Evolutionary conservation across 371 early-diverging fungal species (phyloP).

Genomic region (Apophysomyces sp.): DNA sequence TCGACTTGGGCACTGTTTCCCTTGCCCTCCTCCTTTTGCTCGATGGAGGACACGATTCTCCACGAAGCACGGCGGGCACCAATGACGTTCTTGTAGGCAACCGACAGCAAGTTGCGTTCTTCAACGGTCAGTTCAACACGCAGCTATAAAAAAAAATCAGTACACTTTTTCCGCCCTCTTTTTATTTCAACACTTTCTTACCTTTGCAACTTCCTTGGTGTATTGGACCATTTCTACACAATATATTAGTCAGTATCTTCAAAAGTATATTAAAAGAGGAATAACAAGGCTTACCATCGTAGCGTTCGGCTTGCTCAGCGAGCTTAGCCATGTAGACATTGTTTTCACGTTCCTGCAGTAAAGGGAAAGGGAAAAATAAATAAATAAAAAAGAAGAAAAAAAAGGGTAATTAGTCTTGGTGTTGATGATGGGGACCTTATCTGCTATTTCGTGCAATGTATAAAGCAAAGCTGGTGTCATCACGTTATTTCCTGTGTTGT

Average conservation of each 20-base stretch:
- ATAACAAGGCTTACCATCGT: conserved; percentile 63
- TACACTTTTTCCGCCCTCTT: not conserved
- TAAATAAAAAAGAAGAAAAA: conserved; percentile 6
- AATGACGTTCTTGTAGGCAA: conserved; percentile 99
- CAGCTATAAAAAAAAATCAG: conserved; percentile 24
- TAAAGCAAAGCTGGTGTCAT: not conserved
- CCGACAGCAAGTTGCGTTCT: conserved; percentile 98
- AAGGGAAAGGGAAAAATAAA: no score
- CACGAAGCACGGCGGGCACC: conserved; percentile 99
- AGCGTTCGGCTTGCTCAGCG: conserved; percentile 99
- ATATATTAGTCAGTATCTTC: conserved; percentile 8
- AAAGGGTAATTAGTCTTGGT: not conserved
- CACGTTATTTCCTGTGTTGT: not conserved
- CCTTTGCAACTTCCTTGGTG: conserved; percentile 87
- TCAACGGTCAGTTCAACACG: conserved; percentile 87
- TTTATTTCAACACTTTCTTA: conserved; percentile 26
- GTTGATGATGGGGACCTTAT: not conserved
- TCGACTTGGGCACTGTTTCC: conserved; percentile 82
- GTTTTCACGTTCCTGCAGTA: conserved; percentile 45
- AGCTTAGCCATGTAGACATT: conserved; percentile 94
- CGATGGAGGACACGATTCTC: conserved; percentile 99
- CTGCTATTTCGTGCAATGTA: not conserved
- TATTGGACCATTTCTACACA: conserved; percentile 93
- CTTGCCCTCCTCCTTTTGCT: conserved; percentile 97
- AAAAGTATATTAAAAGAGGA: not conserved